These are phyloP conservation scores for Pilasporangium apinafurcum DNA, from an alignment of 352 stramenopile genomes.

Conservation along the genomic window DNA sequence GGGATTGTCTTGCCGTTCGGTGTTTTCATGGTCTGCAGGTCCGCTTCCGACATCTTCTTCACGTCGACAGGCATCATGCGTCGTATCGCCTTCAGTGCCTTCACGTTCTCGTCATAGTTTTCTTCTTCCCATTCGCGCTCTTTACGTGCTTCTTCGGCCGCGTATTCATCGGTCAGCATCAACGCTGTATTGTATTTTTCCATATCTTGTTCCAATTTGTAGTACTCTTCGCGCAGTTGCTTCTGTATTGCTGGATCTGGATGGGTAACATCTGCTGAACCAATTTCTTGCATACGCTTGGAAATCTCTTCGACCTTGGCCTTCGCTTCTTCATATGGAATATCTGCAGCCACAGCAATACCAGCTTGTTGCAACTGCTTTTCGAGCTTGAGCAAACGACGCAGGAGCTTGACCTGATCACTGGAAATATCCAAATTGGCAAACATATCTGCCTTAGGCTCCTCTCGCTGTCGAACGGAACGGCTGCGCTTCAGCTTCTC, in stretches of 20 bases:
- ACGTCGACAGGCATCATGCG: conserved; percentile 91
- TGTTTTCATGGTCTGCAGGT: conserved; percentile 57
- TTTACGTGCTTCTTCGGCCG: conserved; percentile 85
- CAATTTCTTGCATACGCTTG: conserved; percentile 90
- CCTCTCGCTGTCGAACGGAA: conserved; percentile 38
- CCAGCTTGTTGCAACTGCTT: conserved; percentile 79
- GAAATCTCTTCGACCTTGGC: conserved; percentile 88
- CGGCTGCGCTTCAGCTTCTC: conserved; percentile 72
- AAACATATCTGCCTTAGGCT: conserved; percentile 58
- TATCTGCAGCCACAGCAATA: conserved; percentile 89
- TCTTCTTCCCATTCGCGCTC: conserved; percentile 91
- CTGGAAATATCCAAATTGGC: conserved; percentile 62
- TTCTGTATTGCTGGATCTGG: conserved; percentile 76
- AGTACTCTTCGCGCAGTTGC: conserved; percentile 89
- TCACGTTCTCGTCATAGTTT: conserved; percentile 81
- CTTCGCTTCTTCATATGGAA: conserved; percentile 90
- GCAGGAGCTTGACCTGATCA: conserved; percentile 75
- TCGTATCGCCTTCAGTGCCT: conserved; percentile 85
- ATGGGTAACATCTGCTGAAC: conserved; percentile 86
- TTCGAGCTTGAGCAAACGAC: conserved; percentile 76
- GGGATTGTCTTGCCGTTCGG: conserved; percentile 77
- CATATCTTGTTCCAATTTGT: conserved; percentile 91
- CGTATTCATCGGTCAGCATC: conserved; percentile 91
- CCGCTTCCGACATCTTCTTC: conserved; percentile 86
- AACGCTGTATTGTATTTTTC: conserved; percentile 92